These are phyloP conservation scores for Cyphellophora europaea DNA, from an alignment of 2,329 filamentous ascomycete genomes.

Conservation along the genomic window DNA sequence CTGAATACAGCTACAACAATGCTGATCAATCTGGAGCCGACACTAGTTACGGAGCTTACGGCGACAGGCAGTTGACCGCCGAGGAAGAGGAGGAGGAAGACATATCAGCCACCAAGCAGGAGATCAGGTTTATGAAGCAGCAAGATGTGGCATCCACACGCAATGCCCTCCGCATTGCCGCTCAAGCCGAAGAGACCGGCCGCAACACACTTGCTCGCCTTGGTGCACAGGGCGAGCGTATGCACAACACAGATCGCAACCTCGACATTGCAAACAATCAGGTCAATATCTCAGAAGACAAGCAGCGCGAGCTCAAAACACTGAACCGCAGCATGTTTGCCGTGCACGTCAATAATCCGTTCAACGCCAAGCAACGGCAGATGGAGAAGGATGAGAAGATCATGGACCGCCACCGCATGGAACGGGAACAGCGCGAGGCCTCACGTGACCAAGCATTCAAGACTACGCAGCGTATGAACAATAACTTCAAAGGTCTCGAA, in stretches of 20 bases:
- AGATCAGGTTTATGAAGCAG: slow-evolving; percentile 68
- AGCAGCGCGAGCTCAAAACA: slow-evolving; percentile 72
- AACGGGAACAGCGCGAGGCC: slow-evolving; percentile 47
- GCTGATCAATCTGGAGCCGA: slow-evolving; percentile 24
- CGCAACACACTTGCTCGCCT: slow-evolving; percentile 63
- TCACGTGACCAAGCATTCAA: slow-evolving; percentile 46
- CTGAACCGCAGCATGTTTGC: slow-evolving; percentile 89
- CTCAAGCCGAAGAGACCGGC: slow-evolving; percentile 62
- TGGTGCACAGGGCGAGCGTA: slow-evolving; percentile 67
- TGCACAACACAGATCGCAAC: slow-evolving; percentile 75
- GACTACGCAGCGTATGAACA: slow-evolving; percentile 50
- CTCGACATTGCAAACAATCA: slow-evolving; percentile 71
- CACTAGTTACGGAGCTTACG: slow-evolving; percentile 42
- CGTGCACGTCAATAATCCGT: slow-evolving; percentile 66
- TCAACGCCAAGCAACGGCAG: slow-evolving; percentile 60
- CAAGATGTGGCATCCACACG: slow-evolving; percentile 64
- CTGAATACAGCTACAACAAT: slow-evolving; percentile 25
- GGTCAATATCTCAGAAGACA: slow-evolving; percentile 67
- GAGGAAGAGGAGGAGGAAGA: slow-evolving; percentile 71
- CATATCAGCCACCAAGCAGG: slow-evolving; percentile 60
- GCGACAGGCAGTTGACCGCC: slow-evolving; percentile 68
- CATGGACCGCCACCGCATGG: slow-evolving; percentile 53
- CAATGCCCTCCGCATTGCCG: slow-evolving; percentile 59
- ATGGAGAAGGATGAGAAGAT: slow-evolving; percentile 58
- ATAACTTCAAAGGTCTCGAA: slow-evolving; percentile 56